Percentiles rank a stretch among this genome's conserved stretches.
Conservation (phyloP, 2,329 filamentous ascomycete genomes). For the Myotisia sp. region DNA sequence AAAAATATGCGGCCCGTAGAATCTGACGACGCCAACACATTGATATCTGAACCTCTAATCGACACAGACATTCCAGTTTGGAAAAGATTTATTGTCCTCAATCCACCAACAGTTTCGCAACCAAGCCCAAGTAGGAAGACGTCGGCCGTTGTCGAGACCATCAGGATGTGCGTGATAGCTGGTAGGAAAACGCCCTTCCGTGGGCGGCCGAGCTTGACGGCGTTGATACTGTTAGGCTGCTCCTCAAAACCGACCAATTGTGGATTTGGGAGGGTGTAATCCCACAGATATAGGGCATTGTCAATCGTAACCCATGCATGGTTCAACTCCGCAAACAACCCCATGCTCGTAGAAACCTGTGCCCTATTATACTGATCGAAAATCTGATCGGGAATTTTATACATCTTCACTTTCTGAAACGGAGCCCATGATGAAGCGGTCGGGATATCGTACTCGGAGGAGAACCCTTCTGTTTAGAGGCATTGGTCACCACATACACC, state of each 20-base stretch:
- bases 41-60: slow-evolving; percentile 61
- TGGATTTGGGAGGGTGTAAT: slow-evolving; percentile 85
- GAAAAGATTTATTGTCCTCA: slow-evolving; percentile 63
- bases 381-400: slow-evolving; percentile 80
- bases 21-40: slow-evolving; percentile 60
- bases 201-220: slow-evolving; percentile 76
- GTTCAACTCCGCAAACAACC: slow-evolving; percentile 83
- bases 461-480: slow-evolving; percentile 55
- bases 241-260: slow-evolving; percentile 88
- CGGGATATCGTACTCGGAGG: slow-evolving; percentile 79
- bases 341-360: slow-evolving; percentile 83
- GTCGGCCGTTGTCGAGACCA: slow-evolving; percentile 73
- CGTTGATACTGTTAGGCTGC: slow-evolving; percentile 71
- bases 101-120: slow-evolving; percentile 49
- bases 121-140: slow-evolving; percentile 78
- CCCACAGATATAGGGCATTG: slow-evolving; percentile 92
- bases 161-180: slow-evolving; percentile 73
- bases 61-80: slow-evolving; percentile 74
- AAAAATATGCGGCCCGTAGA: slow-evolving; percentile 88
- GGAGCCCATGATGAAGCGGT: slow-evolving; percentile 60
- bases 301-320: slow-evolving; percentile 95
- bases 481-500: not conserved
- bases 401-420: slow-evolving; percentile 74
- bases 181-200: slow-evolving; percentile 76
- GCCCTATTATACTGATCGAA: slow-evolving; percentile 85